These are phyloP conservation scores for Dothistroma pini DNA, from an alignment of 2,329 filamentous ascomycete genomes.

Conservation along the genomic window DNA sequence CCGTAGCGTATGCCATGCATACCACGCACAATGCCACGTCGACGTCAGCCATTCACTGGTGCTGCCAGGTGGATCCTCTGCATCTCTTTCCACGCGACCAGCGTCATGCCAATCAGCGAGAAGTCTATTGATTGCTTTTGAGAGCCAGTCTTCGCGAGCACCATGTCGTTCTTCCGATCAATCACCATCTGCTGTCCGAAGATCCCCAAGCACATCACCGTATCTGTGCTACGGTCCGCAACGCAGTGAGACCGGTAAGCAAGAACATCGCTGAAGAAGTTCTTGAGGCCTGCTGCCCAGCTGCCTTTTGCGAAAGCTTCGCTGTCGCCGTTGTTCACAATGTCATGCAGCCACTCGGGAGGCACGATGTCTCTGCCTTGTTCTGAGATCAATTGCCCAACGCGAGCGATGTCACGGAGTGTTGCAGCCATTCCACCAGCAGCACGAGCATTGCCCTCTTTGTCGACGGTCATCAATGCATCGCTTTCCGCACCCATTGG, in stretches of 20 bases:
- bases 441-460: constrained; percentile 17
- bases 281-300: constrained; percentile 14
- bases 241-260: constrained; percentile 22
- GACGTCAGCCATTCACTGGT: not conserved
- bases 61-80: constrained; percentile 3
- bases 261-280: not conserved
- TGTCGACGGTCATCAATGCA: constrained; percentile 21
- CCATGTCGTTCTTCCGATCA: constrained; percentile 24
- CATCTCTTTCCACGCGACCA: constrained; percentile 15
- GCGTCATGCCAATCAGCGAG: constrained; percentile 10
- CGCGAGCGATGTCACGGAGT: constrained; percentile 22
- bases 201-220: constrained; percentile 20
- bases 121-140: constrained; percentile 13
- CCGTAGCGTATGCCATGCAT: too few relatives aligned
- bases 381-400: constrained; percentile 20
- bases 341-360: constrained; percentile 22
- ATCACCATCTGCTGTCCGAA: constrained; percentile 24
- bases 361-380: constrained; percentile 17
- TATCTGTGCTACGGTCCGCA: constrained; percentile 11
- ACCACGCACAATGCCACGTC: not conserved
- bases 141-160: constrained; percentile 23
- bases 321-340: constrained; percentile 17
- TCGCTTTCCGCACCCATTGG: constrained; percentile 27
- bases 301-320: constrained; percentile 12
- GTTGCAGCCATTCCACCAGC: constrained; percentile 25